Evolutionary conservation across 768 basidiomycete species (phyloP).

Genomic region (Calocybe indica): DNA sequence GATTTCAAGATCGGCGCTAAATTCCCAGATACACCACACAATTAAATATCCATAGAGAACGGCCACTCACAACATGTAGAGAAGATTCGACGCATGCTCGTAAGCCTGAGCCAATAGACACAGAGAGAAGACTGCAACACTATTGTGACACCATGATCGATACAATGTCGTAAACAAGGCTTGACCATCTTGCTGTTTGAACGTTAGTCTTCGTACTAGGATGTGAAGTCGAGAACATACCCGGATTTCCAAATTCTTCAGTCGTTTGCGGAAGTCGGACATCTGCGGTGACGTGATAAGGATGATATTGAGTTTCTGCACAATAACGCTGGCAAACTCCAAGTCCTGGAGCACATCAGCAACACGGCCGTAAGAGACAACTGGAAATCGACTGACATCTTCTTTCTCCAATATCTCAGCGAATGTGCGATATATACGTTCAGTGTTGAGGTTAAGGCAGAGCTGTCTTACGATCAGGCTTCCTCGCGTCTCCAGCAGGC

Average conservation of each 20-base stretch:
- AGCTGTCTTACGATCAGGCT: constrained; percentile 95
- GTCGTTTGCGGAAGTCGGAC: constrained; percentile 86
- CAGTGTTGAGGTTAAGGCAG: constrained; percentile 90
- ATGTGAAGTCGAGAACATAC: constrained; percentile 36
- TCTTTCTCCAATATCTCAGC: constrained; percentile 98
- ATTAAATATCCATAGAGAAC: neutral
- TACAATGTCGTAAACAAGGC: constrained; percentile 91
- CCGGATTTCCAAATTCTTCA: constrained; percentile 91
- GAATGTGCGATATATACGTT: constrained; percentile 91
- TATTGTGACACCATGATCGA: constrained; percentile 98
- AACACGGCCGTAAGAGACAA: neutral
- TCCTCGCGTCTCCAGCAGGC: constrained; percentile 84
- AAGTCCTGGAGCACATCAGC: constrained; percentile 58
- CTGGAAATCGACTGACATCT: constrained; percentile 51
- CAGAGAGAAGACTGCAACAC: constrained; percentile 92
- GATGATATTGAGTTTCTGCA: constrained; percentile 95
- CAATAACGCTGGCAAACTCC: constrained; percentile 96
- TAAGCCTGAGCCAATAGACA: constrained; percentile 97
- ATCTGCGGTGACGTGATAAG: constrained; percentile 94
- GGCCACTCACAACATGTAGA: constrained; percentile 80
- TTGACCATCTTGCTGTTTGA: constrained; percentile 86
- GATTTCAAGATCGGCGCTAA: constrained; percentile 92
- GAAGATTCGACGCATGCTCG: constrained; percentile 94
- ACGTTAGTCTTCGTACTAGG: neutral
- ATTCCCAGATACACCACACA: neutral